Conservation (phyloP, 2,329 filamentous ascomycete genomes). For the Aspergillus ustus region DNA sequence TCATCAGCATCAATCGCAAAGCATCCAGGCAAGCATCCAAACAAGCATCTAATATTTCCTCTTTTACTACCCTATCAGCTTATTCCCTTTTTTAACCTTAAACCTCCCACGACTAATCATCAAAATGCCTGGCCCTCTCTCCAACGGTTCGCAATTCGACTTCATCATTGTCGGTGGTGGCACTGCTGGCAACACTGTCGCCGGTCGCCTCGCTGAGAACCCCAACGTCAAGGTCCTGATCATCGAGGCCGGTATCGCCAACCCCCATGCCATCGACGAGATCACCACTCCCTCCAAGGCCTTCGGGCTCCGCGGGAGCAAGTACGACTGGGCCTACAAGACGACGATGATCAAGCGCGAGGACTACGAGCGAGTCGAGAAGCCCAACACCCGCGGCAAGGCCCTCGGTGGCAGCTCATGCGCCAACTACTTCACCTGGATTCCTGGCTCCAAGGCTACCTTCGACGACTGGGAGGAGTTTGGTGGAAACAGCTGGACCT, state of each 20-base stretch:
- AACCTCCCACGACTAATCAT: neutral
- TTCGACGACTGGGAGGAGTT: constrained; percentile 58
- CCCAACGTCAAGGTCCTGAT: constrained; percentile 47
- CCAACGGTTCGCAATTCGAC: constrained; percentile 23
- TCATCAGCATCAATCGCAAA: neutral
- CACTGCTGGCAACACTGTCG: constrained; percentile 49
- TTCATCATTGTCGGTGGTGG: constrained; percentile 40
- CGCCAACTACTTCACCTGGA: constrained; percentile 69
- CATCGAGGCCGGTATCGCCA: constrained; percentile 45
- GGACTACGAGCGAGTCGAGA: constrained; percentile 64
- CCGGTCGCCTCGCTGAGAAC: constrained; percentile 59
- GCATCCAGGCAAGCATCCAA: neutral
- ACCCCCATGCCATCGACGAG: constrained; percentile 54
- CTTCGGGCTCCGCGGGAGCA: constrained; percentile 60
- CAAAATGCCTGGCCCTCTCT: neutral
- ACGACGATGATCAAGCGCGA: constrained; percentile 61
- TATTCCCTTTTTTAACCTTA: neutral
- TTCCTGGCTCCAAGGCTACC: constrained; percentile 61
- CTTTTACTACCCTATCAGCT: neutral
- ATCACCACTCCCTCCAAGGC: constrained; percentile 63
- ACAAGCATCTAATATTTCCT: neutral
- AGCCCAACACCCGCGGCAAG: constrained; percentile 66
- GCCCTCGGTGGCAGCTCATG: constrained; percentile 62
- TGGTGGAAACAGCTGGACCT: constrained; percentile 59
- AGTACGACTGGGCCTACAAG: constrained; percentile 67